These are phyloP conservation scores for Neofusicoccum cordaticola DNA, from an alignment of 2,329 filamentous ascomycete genomes.

Conservation along the genomic window DNA sequence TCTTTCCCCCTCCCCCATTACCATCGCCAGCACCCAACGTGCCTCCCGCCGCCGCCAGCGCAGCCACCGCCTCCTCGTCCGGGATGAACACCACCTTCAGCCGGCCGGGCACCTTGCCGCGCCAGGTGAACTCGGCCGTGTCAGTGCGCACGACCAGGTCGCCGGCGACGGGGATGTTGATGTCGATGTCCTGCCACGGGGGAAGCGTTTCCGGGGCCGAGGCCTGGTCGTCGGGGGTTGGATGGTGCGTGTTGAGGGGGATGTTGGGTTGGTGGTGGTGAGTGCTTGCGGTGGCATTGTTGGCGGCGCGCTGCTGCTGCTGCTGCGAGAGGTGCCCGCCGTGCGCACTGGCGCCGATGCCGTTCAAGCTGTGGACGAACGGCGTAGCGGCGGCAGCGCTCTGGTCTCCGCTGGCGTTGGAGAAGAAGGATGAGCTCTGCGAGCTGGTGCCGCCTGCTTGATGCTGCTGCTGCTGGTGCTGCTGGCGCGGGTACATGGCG, in stretches of 20 bases:
- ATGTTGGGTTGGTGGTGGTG: neutral
- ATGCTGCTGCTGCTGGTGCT: neutral
- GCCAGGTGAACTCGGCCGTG: conserved; percentile 11
- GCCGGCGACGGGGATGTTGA: conserved; percentile 8
- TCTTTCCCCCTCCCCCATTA: neutral
- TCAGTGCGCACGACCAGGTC: conserved; percentile 14
- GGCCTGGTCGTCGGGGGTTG: neutral
- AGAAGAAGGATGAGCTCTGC: neutral
- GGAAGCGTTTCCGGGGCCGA: neutral
- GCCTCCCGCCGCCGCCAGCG: neutral
- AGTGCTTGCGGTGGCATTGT: neutral
- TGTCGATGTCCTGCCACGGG: conserved; percentile 11
- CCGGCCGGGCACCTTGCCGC: conserved; percentile 1
- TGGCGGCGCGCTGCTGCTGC: neutral
- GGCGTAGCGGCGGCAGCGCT: neutral
- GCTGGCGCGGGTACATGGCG: neutral
- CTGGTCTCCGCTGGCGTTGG: neutral
- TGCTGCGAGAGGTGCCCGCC: neutral
- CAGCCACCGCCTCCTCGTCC: neutral
- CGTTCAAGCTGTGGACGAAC: conserved; percentile 1
- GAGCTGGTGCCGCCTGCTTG: neutral
- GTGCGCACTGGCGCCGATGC: neutral
- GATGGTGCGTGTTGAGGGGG: neutral
- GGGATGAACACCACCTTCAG: conserved; percentile 11
- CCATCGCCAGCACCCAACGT: neutral